phyloP scores from a whole-genome alignment of 768 basidiomycete species.

The Tricholoma saponaceum region DNA sequence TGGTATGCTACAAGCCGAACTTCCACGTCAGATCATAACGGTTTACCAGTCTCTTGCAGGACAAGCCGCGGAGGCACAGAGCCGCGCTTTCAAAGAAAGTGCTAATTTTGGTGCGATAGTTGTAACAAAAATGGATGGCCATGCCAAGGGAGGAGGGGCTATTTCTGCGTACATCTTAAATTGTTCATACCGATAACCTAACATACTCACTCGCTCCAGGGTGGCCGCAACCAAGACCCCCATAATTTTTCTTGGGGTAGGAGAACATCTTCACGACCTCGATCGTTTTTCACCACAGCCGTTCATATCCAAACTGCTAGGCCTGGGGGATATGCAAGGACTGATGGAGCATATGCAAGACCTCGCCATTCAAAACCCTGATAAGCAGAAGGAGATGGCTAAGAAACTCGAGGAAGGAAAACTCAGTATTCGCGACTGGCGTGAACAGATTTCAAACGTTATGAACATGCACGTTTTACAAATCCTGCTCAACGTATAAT shows the following conservation, averaged over 20 bases:
- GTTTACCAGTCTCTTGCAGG: conserved; percentile 39
- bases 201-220: conserved; percentile 35
- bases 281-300: conserved; percentile 95
- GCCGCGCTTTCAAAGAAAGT: conserved; percentile 95
- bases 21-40: neutral
- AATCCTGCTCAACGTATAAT: conserved; percentile 4
- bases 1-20: conserved; percentile 39
- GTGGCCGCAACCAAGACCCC: conserved; percentile 99
- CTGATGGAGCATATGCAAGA: conserved; percentile 99
- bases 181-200: neutral
- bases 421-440: conserved; percentile 94
- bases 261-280: conserved; percentile 96
- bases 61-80: conserved; percentile 97
- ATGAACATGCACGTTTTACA: conserved; percentile 85
- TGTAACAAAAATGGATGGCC: conserved; percentile 99
- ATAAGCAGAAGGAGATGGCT: conserved; percentile 96
- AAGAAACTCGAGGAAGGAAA: conserved; percentile 98
- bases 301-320: conserved; percentile 94
- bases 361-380: conserved; percentile 87
- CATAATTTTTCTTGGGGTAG: conserved; percentile 97
- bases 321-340: conserved; percentile 94
- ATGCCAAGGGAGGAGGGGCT: conserved; percentile 98
- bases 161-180: conserved; percentile 84
- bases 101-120: conserved; percentile 98
- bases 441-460: conserved; percentile 94